phyloP scores from a whole-genome alignment of 179 eudicot species.

The Amaranthus tricolor region DNA sequence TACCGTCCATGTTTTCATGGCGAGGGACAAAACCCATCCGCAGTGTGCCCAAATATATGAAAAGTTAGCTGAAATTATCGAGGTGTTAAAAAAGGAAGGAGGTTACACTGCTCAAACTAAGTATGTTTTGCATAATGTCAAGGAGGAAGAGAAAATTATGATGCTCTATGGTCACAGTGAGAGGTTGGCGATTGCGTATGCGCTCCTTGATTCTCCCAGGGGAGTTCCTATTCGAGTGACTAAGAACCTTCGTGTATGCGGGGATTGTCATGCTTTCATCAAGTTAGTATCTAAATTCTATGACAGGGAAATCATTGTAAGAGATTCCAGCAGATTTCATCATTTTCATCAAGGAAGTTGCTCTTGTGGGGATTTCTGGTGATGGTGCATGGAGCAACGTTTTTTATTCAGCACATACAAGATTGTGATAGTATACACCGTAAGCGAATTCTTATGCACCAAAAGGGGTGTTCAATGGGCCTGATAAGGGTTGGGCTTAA shows the following conservation, averaged over 20 bases:
- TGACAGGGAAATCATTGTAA: conserved; percentile 55
- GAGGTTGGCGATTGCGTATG: conserved; percentile 81
- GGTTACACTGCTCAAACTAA: conserved; percentile 61
- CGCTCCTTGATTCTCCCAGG: conserved; percentile 46
- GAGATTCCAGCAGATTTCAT: conserved; percentile 92
- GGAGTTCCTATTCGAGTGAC: conserved; percentile 64
- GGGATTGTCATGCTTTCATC: conserved; percentile 71
- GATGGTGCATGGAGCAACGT: conserved; percentile 16
- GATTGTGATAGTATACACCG: neutral
- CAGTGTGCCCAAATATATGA: conserved; percentile 45
- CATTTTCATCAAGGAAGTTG: conserved; percentile 68
- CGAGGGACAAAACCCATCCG: conserved; percentile 75
- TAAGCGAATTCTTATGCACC: neutral
- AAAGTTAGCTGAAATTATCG: conserved; percentile 45
- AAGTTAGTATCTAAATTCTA: conserved; percentile 64
- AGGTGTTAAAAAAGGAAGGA: conserved; percentile 50
- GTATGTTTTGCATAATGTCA: conserved; percentile 63
- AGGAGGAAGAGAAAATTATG: conserved; percentile 64
- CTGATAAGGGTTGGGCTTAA: too few species aligned
- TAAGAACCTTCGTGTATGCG: conserved; percentile 84
- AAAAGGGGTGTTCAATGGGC: neutral
- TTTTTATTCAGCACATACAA: too few species aligned
- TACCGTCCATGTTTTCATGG: conserved; percentile 61
- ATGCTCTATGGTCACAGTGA: conserved; percentile 75
- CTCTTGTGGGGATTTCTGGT: conserved; percentile 94